These are phyloP conservation scores for Lentinula guzmanii DNA, from an alignment of 768 basidiomycete genomes.

Conservation along the genomic window DNA sequence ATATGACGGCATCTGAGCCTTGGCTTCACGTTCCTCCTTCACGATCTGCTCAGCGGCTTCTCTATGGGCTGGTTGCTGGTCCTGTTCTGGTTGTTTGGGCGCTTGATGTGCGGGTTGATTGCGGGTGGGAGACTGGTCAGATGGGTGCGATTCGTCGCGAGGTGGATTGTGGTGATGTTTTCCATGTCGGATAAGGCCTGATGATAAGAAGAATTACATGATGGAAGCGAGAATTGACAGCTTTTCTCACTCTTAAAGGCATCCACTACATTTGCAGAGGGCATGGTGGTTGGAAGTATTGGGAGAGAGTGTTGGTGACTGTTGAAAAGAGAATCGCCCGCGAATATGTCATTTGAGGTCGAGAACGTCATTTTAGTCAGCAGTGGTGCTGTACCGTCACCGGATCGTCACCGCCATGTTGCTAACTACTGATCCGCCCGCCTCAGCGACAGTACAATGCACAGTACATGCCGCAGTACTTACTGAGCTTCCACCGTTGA, in stretches of 20 bases:
- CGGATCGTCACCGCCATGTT: not conserved
- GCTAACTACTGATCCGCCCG: too few species aligned
- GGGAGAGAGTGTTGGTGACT: not conserved
- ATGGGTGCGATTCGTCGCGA: slow-evolving; percentile 19
- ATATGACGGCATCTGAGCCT: slow-evolving; percentile 78
- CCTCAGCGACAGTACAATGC: too few species aligned
- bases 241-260: slow-evolving; percentile 74
- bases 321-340: not conserved
- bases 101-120: slow-evolving; percentile 16
- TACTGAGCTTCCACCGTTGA: too few species aligned
- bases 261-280: slow-evolving; percentile 65
- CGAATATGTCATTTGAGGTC: not conserved
- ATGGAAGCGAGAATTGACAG: slow-evolving; percentile 12
- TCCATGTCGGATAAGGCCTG: slow-evolving; percentile 81
- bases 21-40: slow-evolving; percentile 67
- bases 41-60: slow-evolving; percentile 63
- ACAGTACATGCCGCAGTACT: too few species aligned
- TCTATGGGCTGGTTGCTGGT: slow-evolving; percentile 18
- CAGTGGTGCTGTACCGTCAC: not conserved
- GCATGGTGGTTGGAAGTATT: slow-evolving; percentile 37
- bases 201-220: slow-evolving; percentile 9
- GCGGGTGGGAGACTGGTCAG: slow-evolving; percentile 10
- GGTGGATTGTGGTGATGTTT: slow-evolving; percentile 44
- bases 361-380: slow-evolving; percentile 3
- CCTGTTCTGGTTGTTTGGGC: slow-evolving; percentile 11